Percentiles rank a stretch among this genome's conserved stretches.
phyloP scores from a whole-genome alignment of 306 rosid genomes.

The Lupinus albus region DNA sequence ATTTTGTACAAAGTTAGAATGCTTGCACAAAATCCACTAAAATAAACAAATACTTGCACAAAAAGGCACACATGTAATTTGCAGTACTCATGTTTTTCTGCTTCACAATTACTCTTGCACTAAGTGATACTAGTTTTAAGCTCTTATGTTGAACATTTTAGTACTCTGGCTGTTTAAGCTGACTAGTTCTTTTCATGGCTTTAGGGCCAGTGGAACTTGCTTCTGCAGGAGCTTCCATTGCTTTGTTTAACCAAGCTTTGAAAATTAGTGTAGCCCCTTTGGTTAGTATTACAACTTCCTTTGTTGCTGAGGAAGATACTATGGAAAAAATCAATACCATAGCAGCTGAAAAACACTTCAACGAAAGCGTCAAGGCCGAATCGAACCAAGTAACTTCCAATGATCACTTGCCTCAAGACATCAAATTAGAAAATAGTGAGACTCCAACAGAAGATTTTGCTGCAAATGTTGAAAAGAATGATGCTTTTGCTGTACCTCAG shows the following conservation, averaged over 20 bases:
- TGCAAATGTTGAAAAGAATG: conserved; percentile 28
- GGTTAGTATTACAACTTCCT: conserved; percentile 90
- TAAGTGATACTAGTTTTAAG: not conserved
- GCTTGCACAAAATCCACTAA: no score
- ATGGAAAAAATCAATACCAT: conserved; percentile 40
- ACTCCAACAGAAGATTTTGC: conserved; percentile 33
- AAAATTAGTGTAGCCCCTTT: conserved; percentile 88
- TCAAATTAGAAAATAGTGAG: conserved; percentile 46
- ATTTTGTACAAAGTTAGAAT: no score
- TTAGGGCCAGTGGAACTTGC: conserved; percentile 94
- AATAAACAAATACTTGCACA: not conserved
- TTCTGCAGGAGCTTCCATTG: conserved; percentile 91
- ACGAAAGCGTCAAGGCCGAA: conserved; percentile 42
- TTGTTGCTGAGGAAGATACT: conserved; percentile 95
- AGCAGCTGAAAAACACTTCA: conserved; percentile 45
- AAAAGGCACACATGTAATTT: not conserved
- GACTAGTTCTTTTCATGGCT: not conserved
- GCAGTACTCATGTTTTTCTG: not conserved
- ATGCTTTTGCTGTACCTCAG: conserved; percentile 10
- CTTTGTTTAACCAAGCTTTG: conserved; percentile 94
- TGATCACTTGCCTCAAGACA: conserved; percentile 47
- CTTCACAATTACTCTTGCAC: not conserved
- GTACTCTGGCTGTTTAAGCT: not conserved
- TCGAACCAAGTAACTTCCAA: conserved; percentile 39
- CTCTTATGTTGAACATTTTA: no score